Base-by-base conservation (phyloP, 306 rosid species). In the Quercus cerris region DNA sequence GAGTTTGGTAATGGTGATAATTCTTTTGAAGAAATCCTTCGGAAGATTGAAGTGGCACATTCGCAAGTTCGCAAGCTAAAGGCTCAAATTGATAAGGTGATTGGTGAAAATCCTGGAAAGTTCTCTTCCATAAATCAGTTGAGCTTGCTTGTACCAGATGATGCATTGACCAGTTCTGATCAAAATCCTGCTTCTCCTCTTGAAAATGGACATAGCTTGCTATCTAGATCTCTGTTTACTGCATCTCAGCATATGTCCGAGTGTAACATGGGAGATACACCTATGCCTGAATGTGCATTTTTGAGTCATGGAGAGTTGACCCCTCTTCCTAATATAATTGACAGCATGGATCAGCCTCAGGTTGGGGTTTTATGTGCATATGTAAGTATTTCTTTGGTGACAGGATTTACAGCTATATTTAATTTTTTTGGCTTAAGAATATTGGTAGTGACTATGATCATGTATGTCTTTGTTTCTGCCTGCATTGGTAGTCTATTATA, bases 31-130 rank as follows among this genome's bases (percentile, higher is more conserved):
- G 80, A 75, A 11, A 73, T 84, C 73, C 79, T 92, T 72, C 59
- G 64, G 75, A 81, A 84, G 81, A 81, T 90, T 78, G 97, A 85
- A 83, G 86, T 75, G 56, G 79, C 80, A 56, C 86, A 84, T 41
- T 86, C 87, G 18, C 84, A 73, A 73, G 85, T 91, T 72, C 82
- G 61, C 12, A 51, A 76, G 66, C 82, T 94, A 87, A 88, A 80
- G 84, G 46, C 82, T 64, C 89, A 91, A 88, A 75, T 77, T 44
- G 89, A 86, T 56, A 84, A 75, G 77, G 85, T 92, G 41, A 71
- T 86, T 70, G 75, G 75, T 58, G 92, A 88, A 84, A 88, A 87
- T 68, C 77, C 70, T 3, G 80, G 71, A 63, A 88, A 81, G 51
- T 73, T 83, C 68, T 79, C 81, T 77, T 81, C 89, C 13, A 56